These are phyloP conservation scores for Wickerhamomyces silvicola DNA, from an alignment of 805 yeast species.

Conservation along the genomic window DNA sequence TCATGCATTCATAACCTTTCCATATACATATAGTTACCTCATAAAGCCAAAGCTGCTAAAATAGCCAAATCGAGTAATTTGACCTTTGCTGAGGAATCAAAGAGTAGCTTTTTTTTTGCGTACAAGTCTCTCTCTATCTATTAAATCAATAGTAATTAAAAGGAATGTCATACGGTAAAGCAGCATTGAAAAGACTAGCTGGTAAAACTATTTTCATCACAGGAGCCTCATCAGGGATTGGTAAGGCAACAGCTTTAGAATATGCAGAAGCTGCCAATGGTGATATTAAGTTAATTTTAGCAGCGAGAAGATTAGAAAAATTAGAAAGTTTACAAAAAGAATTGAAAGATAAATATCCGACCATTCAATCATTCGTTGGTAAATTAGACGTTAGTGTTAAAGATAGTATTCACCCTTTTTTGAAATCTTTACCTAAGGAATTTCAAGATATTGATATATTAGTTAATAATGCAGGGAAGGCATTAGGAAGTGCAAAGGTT, in stretches of 20 bases:
- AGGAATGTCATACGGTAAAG: slow-evolving; percentile 58
- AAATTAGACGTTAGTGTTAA: slow-evolving; percentile 53
- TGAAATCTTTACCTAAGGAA: slow-evolving; percentile 48
- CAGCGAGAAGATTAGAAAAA: slow-evolving; percentile 73
- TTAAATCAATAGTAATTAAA: too few species aligned
- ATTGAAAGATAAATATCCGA: slow-evolving; percentile 41
- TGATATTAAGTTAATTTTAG: slow-evolving; percentile 57
- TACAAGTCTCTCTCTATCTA: too few species aligned
- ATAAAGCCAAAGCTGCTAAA: too few species aligned
- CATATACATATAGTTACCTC: too few species aligned
- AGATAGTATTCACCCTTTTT: slow-evolving; percentile 44
- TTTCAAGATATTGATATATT: slow-evolving; percentile 61
- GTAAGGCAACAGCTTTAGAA: slow-evolving; percentile 84
- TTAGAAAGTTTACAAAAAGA: slow-evolving; percentile 42
- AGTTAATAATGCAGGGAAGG: slow-evolving; percentile 74
- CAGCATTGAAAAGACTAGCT: slow-evolving; percentile 74
- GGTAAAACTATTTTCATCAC: slow-evolving; percentile 79
- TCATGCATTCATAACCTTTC: too few species aligned
- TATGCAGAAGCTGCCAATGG: slow-evolving; percentile 75
- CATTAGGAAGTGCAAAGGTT: slow-evolving; percentile 70
- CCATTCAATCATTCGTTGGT: slow-evolving; percentile 37
- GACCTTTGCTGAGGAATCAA: too few species aligned
- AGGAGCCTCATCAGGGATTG: slow-evolving; percentile 97
- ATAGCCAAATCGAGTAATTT: too few species aligned
- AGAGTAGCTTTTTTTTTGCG: too few species aligned